Base-by-base conservation (phyloP, 495 filamentous ascomycete species). In the Xanthoparmelia taractica region DNA sequence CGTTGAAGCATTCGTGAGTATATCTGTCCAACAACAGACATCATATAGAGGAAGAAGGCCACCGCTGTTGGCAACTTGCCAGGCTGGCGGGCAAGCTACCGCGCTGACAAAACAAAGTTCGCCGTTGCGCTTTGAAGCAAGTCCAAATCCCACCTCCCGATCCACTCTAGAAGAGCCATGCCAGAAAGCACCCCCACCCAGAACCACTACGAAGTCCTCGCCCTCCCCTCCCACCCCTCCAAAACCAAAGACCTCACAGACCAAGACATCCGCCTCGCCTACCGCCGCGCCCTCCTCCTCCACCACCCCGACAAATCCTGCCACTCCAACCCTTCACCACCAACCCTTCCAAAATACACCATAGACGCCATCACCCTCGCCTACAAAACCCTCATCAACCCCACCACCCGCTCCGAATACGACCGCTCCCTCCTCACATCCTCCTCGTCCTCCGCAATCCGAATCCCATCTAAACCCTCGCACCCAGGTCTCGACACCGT, bases 301-400 rank as follows among this genome's bases (percentile, higher is more conserved):
- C 78, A 95, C 73, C 92, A 96, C 72, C 92, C 92, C 0, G 92
- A 96, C 77, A 95, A 95, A 71, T 70, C 73, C 27, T 40, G 41
- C 12, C 37, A 57, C 4, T 67, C 36, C 55, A 68, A 2, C 52
- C 65, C 65, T 36, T 54, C 68, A 59, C 23, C 68, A 60, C 23
- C 60, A 1, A 6, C 33, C 40, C 45, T 20, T 3, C 17, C 67
- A 4, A 64, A 57, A 17, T 56, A 57, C 36, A 80, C 86, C 15
- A 80, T 96, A 59, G 91, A 96, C 74, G 82, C 91, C 65, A 93
- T 96, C 64, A 83, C 88, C 20, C 72, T 80, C 25, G 92, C 92
- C 60, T 94, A 87, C 76, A 81, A 81, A 23, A 83, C 82, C 2
- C 83, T 96, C 41, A 86, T 84, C 0, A 78, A 85, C 60, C 80